These are phyloP conservation scores for Botrytis pseudocinerea DNA, from an alignment of 2,329 filamentous ascomycete genomes.

Conservation along the genomic window DNA sequence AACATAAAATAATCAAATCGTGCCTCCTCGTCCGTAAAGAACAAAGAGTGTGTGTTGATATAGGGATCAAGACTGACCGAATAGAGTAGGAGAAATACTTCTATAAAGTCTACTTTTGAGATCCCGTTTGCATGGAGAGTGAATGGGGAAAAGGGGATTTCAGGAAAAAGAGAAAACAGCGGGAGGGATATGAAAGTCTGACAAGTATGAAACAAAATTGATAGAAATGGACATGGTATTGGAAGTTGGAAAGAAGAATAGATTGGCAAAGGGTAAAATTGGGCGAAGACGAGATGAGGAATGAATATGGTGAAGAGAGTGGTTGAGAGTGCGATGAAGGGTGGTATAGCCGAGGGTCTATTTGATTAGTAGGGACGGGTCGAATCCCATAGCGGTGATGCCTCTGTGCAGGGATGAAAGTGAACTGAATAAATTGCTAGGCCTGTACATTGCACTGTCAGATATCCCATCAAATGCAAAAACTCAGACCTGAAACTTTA, in stretches of 20 bases:
- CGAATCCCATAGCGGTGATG: background rate
- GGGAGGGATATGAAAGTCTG: background rate
- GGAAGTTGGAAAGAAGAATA: background rate
- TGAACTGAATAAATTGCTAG: background rate
- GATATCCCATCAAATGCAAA: background rate
- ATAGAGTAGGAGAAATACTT: conserved; percentile 21
- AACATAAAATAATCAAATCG: conserved; percentile 1
- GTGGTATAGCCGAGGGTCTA: background rate
- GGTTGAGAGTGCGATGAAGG: background rate
- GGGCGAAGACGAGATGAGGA: background rate
- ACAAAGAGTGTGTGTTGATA: conserved; percentile 3
- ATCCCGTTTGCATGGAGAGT: background rate
- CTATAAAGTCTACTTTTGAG: conserved; percentile 21
- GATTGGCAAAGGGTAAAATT: background rate
- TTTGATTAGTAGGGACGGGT: background rate
- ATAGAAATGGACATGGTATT: background rate
- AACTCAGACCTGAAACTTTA: background rate
- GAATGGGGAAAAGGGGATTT: background rate
- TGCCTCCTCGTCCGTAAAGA: background rate
- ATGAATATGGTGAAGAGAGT: background rate
- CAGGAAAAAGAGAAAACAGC: too few species aligned
- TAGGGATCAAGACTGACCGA: conserved; percentile 21
- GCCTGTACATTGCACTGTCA: background rate
- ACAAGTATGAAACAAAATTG: too few species aligned
- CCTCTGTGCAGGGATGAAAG: background rate